Conservation (phyloP, 1,139 yeast genomes). For the Taphrina pruni region DNA sequence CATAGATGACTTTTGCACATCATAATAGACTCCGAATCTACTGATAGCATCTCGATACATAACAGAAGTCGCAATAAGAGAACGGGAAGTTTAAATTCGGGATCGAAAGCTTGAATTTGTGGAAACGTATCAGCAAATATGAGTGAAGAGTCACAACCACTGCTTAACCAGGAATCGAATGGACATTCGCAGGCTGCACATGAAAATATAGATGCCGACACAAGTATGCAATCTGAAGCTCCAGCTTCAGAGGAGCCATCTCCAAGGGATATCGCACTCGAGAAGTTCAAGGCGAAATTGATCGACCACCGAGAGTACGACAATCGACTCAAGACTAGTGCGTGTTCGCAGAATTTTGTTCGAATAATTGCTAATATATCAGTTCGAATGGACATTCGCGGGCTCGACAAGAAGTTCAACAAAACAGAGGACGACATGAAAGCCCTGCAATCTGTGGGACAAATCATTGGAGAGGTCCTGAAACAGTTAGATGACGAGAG, state of each 20-base stretch:
- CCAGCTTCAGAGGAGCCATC: conserved; percentile 11
- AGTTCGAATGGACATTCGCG: conserved; percentile 79
- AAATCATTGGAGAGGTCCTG: conserved; percentile 94
- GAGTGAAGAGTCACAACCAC: conserved; percentile 23
- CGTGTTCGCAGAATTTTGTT: not conserved
- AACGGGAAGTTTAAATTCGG: too few species aligned
- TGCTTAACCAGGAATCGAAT: not conserved
- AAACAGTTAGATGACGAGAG: conserved; percentile 95
- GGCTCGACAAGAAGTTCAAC: conserved; percentile 79
- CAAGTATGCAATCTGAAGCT: conserved; percentile 5
- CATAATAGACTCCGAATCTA: too few species aligned
- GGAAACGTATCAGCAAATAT: not conserved
- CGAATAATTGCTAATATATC: not conserved
- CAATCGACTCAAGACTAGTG: conserved; percentile 75
- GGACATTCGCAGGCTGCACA: not conserved
- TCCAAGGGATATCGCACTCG: conserved; percentile 70
- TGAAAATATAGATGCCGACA: not conserved
- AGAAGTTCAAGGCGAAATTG: conserved; percentile 80
- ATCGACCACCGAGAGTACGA: conserved; percentile 96
- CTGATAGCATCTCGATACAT: too few species aligned
- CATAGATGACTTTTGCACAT: not conserved
- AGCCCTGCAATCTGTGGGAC: conserved; percentile 93
- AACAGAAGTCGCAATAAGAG: too few species aligned
- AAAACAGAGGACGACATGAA: conserved; percentile 75
- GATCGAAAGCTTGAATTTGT: not conserved